phyloP scores from a whole-genome alignment of 345 rosid genomes.

The Mercurialis annua region DNA sequence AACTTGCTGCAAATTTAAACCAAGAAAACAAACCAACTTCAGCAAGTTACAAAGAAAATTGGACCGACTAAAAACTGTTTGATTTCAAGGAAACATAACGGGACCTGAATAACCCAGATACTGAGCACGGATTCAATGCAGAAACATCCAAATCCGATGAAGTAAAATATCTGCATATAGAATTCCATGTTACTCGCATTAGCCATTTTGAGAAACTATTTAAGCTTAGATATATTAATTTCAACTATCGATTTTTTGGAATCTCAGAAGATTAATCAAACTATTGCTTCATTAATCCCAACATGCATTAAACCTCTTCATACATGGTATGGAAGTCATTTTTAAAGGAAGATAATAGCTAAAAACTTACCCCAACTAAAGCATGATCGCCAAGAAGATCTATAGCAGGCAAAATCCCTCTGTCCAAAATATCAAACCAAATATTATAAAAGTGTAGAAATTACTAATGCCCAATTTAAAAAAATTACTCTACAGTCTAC shows the following conservation, averaged over 20 bases:
- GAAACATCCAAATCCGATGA: slow-evolving; percentile 77
- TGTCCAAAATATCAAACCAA: slow-evolving; percentile 37
- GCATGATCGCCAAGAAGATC: slow-evolving; percentile 49
- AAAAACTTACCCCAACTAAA: slow-evolving; percentile 71
- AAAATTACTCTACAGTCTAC: background rate
- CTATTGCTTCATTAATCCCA: background rate
- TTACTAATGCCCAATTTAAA: background rate
- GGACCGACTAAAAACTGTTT: background rate
- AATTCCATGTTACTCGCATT: background rate
- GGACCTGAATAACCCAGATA: slow-evolving; percentile 98
- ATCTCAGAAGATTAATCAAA: background rate
- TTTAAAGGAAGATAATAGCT: background rate
- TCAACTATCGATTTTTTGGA: background rate
- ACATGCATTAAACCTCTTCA: background rate
- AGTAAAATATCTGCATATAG: slow-evolving; percentile 72
- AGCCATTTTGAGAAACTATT: background rate
- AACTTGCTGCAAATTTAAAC: slow-evolving; percentile 65
- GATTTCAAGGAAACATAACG: background rate
- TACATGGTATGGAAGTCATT: background rate
- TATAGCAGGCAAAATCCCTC: slow-evolving; percentile 91
- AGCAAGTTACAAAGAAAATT: background rate
- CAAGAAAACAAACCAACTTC: background rate
- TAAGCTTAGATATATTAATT: background rate
- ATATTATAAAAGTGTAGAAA: slow-evolving; percentile 24
- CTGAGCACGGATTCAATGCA: slow-evolving; percentile 77